Evolutionary conservation across 2,329 filamentous ascomycete genomes (phyloP), one percentile per base, ranked within the genome.

Genomic region (Beauveria sp.): DNA sequence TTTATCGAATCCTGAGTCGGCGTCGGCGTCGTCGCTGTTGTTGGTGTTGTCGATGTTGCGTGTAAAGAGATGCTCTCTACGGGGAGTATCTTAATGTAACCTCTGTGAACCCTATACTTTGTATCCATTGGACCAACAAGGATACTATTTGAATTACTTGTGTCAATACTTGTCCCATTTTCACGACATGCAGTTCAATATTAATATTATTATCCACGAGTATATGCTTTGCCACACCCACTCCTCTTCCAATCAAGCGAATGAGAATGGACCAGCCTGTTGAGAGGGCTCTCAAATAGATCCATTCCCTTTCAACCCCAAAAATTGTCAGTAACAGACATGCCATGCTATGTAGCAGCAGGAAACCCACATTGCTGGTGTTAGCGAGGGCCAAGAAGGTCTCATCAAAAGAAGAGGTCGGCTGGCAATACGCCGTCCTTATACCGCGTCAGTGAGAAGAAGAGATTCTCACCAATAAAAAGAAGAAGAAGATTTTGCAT

Each of bases 1-100:
- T 96, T 90, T 73, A 89, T 87, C 64, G 91, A 83, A 67, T 89
- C 85, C 10, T 80, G 81, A 34, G 12, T 34, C 31, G 31, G 12
- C 31, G 31, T 34, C 31, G 31, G 10, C 31, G 31, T 34, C 31
- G 31, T 34, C 31, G 31, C 31, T 14, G 31, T 34, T 34, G 12
- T 12, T 34, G 31, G 12, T 34, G 31, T 34, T 34, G 31, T 34
- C 5, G 10, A 14, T 34, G 31, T 34, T 34, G 31, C 5, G 31
- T 14, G 12, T 14, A 5, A 14, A 34, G 12, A 34, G 31, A 34
- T 14, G 4, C 10, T 34, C 31, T 34, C 1, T 34, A 34, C 31
- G 12, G 31, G 5, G 31, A 24, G 31, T 34, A 4, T 34, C 31
- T 34, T 34, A 2, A 34, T 34, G 12, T 34, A 34, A 5, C 12